Evolutionary conservation across 441 rosid species (phyloP), one percentile per base, ranked within the genome.

Genomic region (Croton setiger): DNA sequence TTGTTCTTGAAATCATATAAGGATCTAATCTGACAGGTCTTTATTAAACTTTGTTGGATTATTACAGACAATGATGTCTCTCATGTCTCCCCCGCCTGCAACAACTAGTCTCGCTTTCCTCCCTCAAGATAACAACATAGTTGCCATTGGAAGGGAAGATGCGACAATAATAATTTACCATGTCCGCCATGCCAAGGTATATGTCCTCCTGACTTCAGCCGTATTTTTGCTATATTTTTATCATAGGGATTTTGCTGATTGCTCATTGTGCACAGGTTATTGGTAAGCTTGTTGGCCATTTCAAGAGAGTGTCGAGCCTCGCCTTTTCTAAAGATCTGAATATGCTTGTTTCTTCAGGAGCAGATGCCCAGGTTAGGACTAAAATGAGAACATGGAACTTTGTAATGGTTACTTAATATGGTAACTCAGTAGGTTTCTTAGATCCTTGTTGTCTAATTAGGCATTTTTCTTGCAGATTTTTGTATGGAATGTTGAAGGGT

Each of bases 91-190:
- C 49, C 77, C 91, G 36, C 87, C 94, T n/a, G 86, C 82, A 10
- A 79, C 94, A 49, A 83, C 94, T 13, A 77, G 79, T 73, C 77
- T 86, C 55, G 87, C 86, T 39, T 82, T 86, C 78, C 78, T 81
- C 60, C 94, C 91, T 73, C 85, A 60, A 73, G 89, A 88, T 74
- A 86, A 86, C 79, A 88, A 88, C 70, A 73, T 86, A 60, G 57
- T 86, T 76, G 89, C 87, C 59, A 69, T 85, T 63, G 91, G 89
- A 60, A 86, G 80, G 86, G 89, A 81, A 1, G 85, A 88, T 64
- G 84, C 85, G 33, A 76, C 82, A 7, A 83, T 85, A 39, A 68
- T 71, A 43, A 85, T 85, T 65, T 85, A 86, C 62, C 69, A 83
- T 60, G 80, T 80, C 56, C 82, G 83, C 20, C 54, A 65, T n/a